Evolutionary conservation across 192 early-diverging fungal species (phyloP), one percentile per base, ranked within the genome.

Genomic region (Chytriomyces sp.): DNA sequence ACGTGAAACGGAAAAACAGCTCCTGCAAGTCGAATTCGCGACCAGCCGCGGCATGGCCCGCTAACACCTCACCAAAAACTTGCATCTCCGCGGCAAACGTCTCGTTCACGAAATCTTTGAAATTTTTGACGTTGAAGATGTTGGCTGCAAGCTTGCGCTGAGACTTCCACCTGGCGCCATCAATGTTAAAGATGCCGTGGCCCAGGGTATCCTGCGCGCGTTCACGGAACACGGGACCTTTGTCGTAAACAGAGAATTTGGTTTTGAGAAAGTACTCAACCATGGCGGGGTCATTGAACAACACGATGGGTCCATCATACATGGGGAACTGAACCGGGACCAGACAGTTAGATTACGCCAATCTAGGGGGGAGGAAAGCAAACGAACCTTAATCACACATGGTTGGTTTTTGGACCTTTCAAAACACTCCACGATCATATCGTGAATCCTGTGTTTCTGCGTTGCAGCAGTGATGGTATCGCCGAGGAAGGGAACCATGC

Each of bases 131-230:
- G 53, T 41, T 83, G 71, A 83, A 83, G 53, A 83, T 78, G 52
- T 78, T 71, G 41, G 76, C 60, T 32, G 76, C 70, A 6, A 59
- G 76, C 64, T 91, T 91, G 33, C 90, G 78, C 32, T 90, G 89
- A 3, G 71, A 72, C 22, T 80, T 77, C 90, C 90, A 91, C 5
- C 68, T 65, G 31, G 86, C 84, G n/a, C 90, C 90, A 56, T 91
- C 90, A 0, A 82, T 77, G 76, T 86, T 88, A 70, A 91, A 91
- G 75, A 91, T 91, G 30, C 90, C 90, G 44, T 82, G 64, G 7
- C 89, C 89, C 34, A 91, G 76, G 32, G 89, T 72, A 39, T 83
- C 80, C 26, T 81, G 72, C 36, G 84, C 77, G 31, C 37, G 5
- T 4, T 31, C 37, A n/a, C 38, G 54, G 36, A 79, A 49, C 6